Percentiles rank a stretch among this genome's conserved stretches.
Conservation (phyloP, 2,329 filamentous ascomycete genomes). For the Verticillium klebahnii region DNA sequence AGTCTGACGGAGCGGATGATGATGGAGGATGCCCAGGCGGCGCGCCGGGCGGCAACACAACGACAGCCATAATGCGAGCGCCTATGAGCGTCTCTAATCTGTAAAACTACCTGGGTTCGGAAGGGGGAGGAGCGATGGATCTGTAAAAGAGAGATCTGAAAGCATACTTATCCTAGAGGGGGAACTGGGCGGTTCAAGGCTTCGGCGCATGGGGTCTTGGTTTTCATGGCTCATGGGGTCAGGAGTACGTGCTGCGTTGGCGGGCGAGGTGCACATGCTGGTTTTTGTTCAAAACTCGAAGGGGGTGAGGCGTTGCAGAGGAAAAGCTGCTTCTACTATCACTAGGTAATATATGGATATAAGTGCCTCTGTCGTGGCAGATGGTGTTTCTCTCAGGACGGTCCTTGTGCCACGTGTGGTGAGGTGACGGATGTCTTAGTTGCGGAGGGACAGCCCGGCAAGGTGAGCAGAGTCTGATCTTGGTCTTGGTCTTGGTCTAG, state of each 20-base stretch:
- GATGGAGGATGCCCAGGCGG: slow-evolving; percentile 39
- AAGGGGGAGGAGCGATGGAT: not conserved
- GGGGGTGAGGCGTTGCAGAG: not conserved
- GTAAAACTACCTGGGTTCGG: not conserved
- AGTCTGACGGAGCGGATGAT: slow-evolving; percentile 45
- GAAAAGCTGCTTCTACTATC: not conserved
- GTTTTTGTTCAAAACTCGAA: not conserved
- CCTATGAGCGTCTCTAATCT: not conserved
- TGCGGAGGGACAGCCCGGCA: not conserved
- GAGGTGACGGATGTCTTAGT: not conserved
- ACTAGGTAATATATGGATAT: not conserved
- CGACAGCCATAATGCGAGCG: slow-evolving; percentile 7
- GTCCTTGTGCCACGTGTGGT: not conserved
- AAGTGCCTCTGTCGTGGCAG: not conserved
- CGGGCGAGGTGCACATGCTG: not conserved
- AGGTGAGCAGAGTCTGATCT: not conserved
- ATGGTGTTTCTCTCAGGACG: not conserved
- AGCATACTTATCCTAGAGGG: not conserved
- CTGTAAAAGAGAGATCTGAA: not conserved
- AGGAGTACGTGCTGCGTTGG: not conserved
- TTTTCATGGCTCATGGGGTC: not conserved
- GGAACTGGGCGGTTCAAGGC: not conserved
- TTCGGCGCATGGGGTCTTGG: not conserved
- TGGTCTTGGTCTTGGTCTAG: no score
- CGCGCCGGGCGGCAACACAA: slow-evolving; percentile 13